Evolutionary conservation across 129 eudicot species (phyloP).

Genomic region (Tanacetum coccineum): DNA sequence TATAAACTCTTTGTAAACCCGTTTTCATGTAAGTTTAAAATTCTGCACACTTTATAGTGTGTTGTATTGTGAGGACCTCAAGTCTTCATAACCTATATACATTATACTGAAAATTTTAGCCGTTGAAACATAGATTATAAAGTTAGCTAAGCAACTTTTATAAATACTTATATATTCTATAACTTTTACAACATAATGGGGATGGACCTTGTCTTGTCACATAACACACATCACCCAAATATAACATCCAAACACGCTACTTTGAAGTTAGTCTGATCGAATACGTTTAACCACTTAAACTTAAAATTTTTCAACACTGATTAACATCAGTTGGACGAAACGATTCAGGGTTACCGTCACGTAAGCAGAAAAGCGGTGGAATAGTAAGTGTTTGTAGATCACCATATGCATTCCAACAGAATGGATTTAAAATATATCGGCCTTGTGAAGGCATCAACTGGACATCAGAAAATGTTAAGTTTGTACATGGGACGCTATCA

Average conservation of each 20-base stretch:
- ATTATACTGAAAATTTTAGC: too few relatives aligned
- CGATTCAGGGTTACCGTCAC: conserved; percentile 55
- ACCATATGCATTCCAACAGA: conserved; percentile 95
- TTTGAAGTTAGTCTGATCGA: not conserved
- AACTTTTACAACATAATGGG: conserved; percentile 20
- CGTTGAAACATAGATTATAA: too few relatives aligned
- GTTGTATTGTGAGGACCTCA: too few relatives aligned
- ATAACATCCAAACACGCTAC: conserved; percentile 11
- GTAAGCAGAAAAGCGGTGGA: conserved; percentile 77
- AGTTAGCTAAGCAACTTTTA: too few relatives aligned
- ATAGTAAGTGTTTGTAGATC: conserved; percentile 39
- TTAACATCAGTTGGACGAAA: conserved; percentile 31
- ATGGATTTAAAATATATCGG: conserved; percentile 33
- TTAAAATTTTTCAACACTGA: conserved; percentile 43
- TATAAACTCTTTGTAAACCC: too few relatives aligned
- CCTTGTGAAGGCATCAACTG: conserved; percentile 71
- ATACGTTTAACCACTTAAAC: not conserved
- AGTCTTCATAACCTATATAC: not conserved
- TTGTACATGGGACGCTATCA: conserved; percentile 66
- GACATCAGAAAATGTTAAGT: conserved; percentile 57
- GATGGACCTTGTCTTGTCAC: conserved; percentile 14
- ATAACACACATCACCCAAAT: conserved; percentile 9
- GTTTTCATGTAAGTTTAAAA: too few relatives aligned
- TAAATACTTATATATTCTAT: not conserved
- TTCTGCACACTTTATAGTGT: too few relatives aligned